Evolutionary conservation across 2,329 filamentous ascomycete genomes (phyloP).

Genomic region (Pseudopyrenochaeta lycopersici): DNA sequence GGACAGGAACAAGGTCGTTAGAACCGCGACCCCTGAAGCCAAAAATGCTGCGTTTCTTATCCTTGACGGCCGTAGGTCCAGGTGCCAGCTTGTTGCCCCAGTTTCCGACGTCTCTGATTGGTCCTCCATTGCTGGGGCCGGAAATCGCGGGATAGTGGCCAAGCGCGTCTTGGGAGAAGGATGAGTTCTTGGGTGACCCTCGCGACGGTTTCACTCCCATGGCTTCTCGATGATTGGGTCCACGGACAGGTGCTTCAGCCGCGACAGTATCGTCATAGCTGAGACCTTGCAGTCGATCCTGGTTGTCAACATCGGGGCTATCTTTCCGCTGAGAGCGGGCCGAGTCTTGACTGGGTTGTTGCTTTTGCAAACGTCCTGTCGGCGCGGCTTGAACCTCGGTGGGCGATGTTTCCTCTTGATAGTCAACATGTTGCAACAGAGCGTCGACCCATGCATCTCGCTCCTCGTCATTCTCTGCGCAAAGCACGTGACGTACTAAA

Average conservation of each 20-base stretch:
- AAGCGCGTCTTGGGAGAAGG: constrained; percentile 39
- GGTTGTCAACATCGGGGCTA: constrained; percentile 49
- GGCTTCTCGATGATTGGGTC: constrained; percentile 46
- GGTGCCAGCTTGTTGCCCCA: constrained; percentile 77
- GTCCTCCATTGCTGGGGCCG: constrained; percentile 80
- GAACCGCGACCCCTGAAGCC: constrained; percentile 71
- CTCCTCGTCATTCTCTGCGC: constrained; percentile 92
- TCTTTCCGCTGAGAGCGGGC: constrained; percentile 44
- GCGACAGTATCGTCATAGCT: constrained; percentile 67
- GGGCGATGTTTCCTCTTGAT: constrained; percentile 58
- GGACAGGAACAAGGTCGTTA: constrained; percentile 65
- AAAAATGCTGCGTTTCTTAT: constrained; percentile 78
- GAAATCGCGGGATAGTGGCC: constrained; percentile 69
- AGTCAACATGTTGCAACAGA: constrained; percentile 87
- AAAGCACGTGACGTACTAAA: constrained; percentile 90
- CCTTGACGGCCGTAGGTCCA: constrained; percentile 69
- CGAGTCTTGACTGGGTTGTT: constrained; percentile 37
- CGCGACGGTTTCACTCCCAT: constrained; percentile 25
- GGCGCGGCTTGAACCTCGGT: constrained; percentile 55
- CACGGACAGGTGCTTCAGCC: constrained; percentile 65
- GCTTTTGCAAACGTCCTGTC: constrained; percentile 53
- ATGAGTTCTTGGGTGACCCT: constrained; percentile 46
- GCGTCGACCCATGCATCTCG: constrained; percentile 94
- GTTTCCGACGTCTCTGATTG: constrained; percentile 81
- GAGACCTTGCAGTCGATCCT: constrained; percentile 55